These are phyloP conservation scores for Calonectria multiphialidica DNA, from an alignment of 2,329 filamentous ascomycete genomes.

Conservation along the genomic window DNA sequence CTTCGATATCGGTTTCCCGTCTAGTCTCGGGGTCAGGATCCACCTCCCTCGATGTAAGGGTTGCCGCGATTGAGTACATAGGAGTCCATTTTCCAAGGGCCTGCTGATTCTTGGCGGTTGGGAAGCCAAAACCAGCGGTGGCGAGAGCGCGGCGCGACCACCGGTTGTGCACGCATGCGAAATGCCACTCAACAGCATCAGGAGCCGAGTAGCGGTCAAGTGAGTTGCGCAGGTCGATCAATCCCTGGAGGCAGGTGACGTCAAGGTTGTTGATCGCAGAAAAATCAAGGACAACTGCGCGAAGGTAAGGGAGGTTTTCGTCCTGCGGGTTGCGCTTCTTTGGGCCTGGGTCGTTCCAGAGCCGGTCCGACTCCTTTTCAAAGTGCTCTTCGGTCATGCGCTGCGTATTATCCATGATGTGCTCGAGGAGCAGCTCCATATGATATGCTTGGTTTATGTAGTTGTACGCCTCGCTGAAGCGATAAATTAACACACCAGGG, in stretches of 20 bases:
- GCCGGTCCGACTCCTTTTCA: constrained; percentile 56
- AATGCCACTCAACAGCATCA: constrained; percentile 63
- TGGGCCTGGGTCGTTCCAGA: constrained; percentile 67
- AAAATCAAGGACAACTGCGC: constrained; percentile 69
- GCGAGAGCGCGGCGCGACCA: constrained; percentile 70
- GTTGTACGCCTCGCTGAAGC: constrained; percentile 64
- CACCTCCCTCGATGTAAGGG: constrained; percentile 29
- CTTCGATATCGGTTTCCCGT: constrained; percentile 19
- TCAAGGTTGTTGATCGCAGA: constrained; percentile 69
- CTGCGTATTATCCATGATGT: constrained; percentile 55
- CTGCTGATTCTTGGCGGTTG: constrained; percentile 42
- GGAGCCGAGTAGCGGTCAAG: constrained; percentile 66
- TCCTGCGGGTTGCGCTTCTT: constrained; percentile 40
- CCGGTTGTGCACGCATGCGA: constrained; percentile 66
- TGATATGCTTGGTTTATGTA: constrained; percentile 65
- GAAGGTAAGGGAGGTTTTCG: constrained; percentile 58
- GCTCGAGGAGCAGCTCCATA: constrained; percentile 54
- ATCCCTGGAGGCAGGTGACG: constrained; percentile 67
- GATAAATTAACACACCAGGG: constrained; percentile 65
- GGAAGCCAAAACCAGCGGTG: constrained; percentile 67
- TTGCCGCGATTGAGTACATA: constrained; percentile 49
- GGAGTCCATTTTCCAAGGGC: constrained; percentile 47
- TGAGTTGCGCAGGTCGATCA: constrained; percentile 67
- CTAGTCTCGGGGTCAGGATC: background rate
- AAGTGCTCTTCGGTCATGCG: constrained; percentile 53